Evolutionary conservation across 2,329 filamentous ascomycete species (phyloP).

Genomic region (Fusarium fracticaudum): DNA sequence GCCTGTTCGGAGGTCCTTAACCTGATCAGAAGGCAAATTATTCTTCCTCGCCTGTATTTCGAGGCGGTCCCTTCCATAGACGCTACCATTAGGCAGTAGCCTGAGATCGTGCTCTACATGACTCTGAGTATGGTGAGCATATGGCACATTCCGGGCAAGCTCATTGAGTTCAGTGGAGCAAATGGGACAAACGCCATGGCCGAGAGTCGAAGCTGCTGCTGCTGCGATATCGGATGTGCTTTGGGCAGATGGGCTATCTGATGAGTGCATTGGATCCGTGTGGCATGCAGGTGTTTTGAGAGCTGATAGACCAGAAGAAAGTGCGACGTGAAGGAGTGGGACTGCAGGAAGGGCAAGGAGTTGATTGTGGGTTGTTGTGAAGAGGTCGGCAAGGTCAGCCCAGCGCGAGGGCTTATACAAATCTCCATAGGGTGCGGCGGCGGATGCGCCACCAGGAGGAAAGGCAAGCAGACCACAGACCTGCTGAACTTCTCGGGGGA

Average conservation of each 20-base stretch:
- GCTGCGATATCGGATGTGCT: constrained; percentile 56
- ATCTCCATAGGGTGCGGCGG: constrained; percentile 55
- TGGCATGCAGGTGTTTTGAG: constrained; percentile 97
- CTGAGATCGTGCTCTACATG: constrained; percentile 89
- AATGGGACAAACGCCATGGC: constrained; percentile 88
- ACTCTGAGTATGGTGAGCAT: constrained; percentile 94
- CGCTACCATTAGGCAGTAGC: constrained; percentile 85
- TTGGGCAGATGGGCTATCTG: constrained; percentile 51
- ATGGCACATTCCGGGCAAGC: constrained; percentile 87
- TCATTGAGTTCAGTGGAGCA: constrained; percentile 96
- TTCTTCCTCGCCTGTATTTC: constrained; percentile 82
- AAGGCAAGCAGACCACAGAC: constrained; percentile 86
- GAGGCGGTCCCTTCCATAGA: constrained; percentile 81
- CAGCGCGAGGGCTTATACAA: constrained; percentile 81
- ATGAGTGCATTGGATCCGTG: constrained; percentile 14
- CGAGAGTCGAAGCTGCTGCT: constrained; percentile 56
- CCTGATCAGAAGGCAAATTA: constrained; percentile 69
- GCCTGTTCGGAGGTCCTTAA: constrained; percentile 83
- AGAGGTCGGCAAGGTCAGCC: constrained; percentile 79
- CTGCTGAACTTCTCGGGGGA: constrained; percentile 73
- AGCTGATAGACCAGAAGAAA: constrained; percentile 90
- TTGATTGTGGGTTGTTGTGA: constrained; percentile 85
- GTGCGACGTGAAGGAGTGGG: constrained; percentile 88
- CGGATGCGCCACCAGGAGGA: constrained; percentile 59
- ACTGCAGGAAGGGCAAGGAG: constrained; percentile 84